phyloP scores from a whole-genome alignment of 345 rosid genomes.

The Camelina hispida region DNA sequence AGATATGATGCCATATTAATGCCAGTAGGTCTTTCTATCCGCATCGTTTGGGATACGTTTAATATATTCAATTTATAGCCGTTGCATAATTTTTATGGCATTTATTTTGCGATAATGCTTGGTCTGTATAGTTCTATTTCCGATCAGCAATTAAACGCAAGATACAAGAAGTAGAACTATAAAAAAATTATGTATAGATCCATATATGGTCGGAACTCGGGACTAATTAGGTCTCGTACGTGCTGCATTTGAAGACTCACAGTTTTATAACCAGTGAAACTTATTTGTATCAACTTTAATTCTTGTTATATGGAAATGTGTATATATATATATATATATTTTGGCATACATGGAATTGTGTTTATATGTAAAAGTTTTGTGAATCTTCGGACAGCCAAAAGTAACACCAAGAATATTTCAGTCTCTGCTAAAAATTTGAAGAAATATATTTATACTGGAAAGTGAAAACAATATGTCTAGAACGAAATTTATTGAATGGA shows the following conservation, averaged over 20 bases:
- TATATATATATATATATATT: too few relatives aligned
- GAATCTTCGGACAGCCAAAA: not conserved
- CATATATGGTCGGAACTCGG: not conserved
- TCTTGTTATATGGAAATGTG: not conserved
- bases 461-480: not conserved
- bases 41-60: slow-evolving; percentile 6
- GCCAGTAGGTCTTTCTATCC: slow-evolving; percentile 9
- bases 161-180: not conserved
- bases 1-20: slow-evolving; percentile 18
- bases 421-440: not conserved
- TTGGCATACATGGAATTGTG: not conserved
- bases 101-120: slow-evolving; percentile 7
- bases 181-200: not conserved
- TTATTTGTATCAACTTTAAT: not conserved
- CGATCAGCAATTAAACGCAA: not conserved
- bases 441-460: too few relatives aligned
- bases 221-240: not conserved
- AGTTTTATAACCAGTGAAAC: slow-evolving; percentile 1
- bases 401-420: not conserved
- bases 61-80: not conserved
- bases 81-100: slow-evolving; percentile 15
- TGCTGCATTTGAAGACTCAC: slow-evolving; percentile 5
- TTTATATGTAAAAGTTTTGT: not conserved
- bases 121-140: not conserved
- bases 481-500: not conserved